Percentiles rank a stretch among this genome's conserved stretches.
Evolutionary conservation across 1,139 yeast genomes (phyloP).

Genomic region (Lodderomyces orthopsilosis): DNA sequence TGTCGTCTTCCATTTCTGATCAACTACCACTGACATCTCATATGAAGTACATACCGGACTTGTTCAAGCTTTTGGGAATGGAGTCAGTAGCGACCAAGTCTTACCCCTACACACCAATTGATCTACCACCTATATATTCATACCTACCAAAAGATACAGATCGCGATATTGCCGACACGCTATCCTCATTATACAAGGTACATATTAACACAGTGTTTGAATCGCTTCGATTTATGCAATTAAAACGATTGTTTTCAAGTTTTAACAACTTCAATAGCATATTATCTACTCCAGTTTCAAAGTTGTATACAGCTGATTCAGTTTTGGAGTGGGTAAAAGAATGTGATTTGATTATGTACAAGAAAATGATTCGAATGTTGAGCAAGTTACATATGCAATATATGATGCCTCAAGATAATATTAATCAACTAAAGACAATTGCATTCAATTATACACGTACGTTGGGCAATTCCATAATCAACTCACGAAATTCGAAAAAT

Average conservation of each 20-base stretch:
- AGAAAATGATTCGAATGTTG: slow-evolving; percentile 58
- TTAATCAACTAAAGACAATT: slow-evolving; percentile 47
- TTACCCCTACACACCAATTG: slow-evolving; percentile 30
- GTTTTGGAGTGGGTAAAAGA: slow-evolving; percentile 59
- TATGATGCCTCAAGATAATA: slow-evolving; percentile 55
- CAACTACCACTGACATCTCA: slow-evolving; percentile 18
- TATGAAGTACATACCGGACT: slow-evolving; percentile 37
- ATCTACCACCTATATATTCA: slow-evolving; percentile 52
- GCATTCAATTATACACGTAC: slow-evolving; percentile 41
- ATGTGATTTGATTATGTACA: slow-evolving; percentile 66
- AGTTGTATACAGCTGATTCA: slow-evolving; percentile 51
- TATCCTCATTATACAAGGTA: slow-evolving; percentile 57
- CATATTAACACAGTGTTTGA: slow-evolving; percentile 66
- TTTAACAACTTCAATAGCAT: slow-evolving; percentile 56
- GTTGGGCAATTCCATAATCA: slow-evolving; percentile 32
- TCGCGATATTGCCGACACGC: slow-evolving; percentile 58
- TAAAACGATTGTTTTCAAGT: slow-evolving; percentile 55
- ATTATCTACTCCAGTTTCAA: slow-evolving; percentile 64
- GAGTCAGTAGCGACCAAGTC: slow-evolving; percentile 20
- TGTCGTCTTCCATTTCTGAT: slow-evolving; percentile 10
- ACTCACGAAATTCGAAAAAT: slow-evolving; percentile 46
- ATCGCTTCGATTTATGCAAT: slow-evolving; percentile 64
- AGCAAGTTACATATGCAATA: slow-evolving; percentile 62
- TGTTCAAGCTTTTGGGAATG: slow-evolving; percentile 30
- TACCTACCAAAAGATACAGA: slow-evolving; percentile 52